Conservation (phyloP, 805 yeast genomes). For the Brettanomyces sp. region DNA sequence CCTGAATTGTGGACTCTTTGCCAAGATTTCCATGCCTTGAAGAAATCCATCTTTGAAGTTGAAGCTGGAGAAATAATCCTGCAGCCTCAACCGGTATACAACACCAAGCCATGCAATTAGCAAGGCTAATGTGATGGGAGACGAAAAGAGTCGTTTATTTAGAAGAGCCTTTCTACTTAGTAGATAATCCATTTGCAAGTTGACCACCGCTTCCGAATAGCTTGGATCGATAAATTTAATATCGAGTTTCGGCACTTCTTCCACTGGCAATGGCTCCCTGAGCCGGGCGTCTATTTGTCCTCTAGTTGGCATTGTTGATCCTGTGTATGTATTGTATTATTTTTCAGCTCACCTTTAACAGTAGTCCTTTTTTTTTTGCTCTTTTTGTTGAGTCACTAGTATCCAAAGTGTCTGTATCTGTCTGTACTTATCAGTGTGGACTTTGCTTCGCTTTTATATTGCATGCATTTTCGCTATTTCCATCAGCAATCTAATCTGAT, state of each 20-base stretch:
- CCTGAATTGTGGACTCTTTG: constrained; percentile 13
- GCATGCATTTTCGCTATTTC: no score
- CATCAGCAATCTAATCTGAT: no score
- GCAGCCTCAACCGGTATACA: constrained; percentile 11
- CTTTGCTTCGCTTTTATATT: no score
- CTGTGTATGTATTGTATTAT: no score
- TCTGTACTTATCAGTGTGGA: no score
- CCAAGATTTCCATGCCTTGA: constrained; percentile 9
- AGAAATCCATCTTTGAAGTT: constrained; percentile 10
- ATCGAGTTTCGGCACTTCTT: constrained; percentile 43
- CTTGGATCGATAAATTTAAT: constrained; percentile 45
- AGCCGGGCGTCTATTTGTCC: constrained; percentile 33
- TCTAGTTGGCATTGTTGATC: constrained; percentile 25
- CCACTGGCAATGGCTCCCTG: constrained; percentile 43
- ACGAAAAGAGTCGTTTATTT: constrained; percentile 37
- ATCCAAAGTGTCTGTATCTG: no score
- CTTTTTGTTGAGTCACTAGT: no score
- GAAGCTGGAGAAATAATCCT: constrained; percentile 15
- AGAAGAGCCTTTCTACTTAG: constrained; percentile 37
- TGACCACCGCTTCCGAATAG: constrained; percentile 48
- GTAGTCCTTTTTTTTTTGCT: no score
- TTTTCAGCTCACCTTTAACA: no score
- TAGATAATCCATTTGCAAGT: constrained; percentile 54
- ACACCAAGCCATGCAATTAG: constrained; percentile 15
- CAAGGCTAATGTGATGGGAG: constrained; percentile 30